Conservation (phyloP, 805 yeast genomes). For the Zygoascus biomembranicola region DNA sequence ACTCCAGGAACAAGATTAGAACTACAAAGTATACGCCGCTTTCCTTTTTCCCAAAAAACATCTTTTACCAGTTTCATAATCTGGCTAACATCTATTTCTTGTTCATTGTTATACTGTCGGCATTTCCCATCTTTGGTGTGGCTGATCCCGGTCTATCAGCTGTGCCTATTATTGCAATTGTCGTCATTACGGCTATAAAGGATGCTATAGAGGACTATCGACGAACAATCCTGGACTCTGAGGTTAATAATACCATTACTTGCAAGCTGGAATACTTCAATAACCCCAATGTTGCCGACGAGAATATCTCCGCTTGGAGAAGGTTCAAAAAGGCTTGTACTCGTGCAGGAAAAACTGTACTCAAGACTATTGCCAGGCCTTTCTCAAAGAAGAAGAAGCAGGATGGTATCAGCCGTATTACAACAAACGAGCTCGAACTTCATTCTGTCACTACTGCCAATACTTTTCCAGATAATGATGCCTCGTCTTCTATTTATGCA, state of each 20-base stretch:
- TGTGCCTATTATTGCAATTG: conserved; percentile 75
- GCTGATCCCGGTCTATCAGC: conserved; percentile 65
- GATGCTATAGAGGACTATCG: conserved; percentile 75
- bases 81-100: conserved; percentile 88
- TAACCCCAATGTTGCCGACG: conserved; percentile 51
- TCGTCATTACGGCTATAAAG: conserved; percentile 61
- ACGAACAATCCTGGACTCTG: conserved; percentile 54
- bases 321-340: conserved; percentile 53
- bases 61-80: conserved; percentile 71
- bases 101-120: conserved; percentile 55
- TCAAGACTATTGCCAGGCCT: background rate
- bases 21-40: conserved; percentile 94
- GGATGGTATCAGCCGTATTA: too few relatives aligned
- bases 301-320: conserved; percentile 57
- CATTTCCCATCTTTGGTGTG: conserved; percentile 66
- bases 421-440: conserved; percentile 1
- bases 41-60: conserved; percentile 78
- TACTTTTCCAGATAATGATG: background rate
- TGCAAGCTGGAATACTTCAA: conserved; percentile 45
- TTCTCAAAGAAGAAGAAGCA: conserved; percentile 3
- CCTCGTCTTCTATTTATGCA: background rate
- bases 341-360: conserved; percentile 2
- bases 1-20: conserved; percentile 85
- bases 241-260: conserved; percentile 58
- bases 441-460: conserved; percentile 1